Conservation (phyloP, 768 basidiomycete genomes). For the Boletus rufocinnamomeus region DNA sequence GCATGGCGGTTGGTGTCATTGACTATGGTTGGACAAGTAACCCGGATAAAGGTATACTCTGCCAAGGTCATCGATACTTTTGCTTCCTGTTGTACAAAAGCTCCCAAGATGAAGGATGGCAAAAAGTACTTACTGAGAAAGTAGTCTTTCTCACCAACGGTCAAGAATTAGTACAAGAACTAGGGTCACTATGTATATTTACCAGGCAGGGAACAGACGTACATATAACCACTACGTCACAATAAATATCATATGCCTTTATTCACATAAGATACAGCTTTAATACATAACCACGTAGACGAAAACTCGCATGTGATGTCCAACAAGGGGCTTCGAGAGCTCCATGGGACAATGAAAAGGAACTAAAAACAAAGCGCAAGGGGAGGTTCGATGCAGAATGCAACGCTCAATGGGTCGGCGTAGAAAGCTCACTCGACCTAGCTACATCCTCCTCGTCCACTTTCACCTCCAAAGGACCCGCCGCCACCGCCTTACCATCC, state of each 20-base stretch:
- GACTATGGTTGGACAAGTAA: constrained; percentile 23
- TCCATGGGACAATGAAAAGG: too few species aligned
- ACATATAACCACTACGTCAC: too few species aligned
- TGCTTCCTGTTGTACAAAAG: constrained; percentile 19
- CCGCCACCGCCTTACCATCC: neutral
- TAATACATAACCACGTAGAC: too few species aligned
- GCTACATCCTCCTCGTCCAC: neutral
- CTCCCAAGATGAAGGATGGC: constrained; percentile 4
- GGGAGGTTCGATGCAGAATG: neutral
- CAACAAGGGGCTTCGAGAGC: too few species aligned
- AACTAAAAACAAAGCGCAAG: neutral
- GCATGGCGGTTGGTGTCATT: constrained; percentile 25
- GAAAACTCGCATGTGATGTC: too few species aligned
- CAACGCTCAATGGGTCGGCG: neutral
- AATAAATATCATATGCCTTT: too few species aligned
- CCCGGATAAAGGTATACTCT: constrained; percentile 13
- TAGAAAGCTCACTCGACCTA: neutral
- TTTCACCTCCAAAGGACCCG: neutral
- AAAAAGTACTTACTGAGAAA: constrained; percentile 16
- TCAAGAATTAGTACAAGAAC: constrained; percentile 5
- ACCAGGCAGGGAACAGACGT: neutral
- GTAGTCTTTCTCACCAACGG: constrained; percentile 21
- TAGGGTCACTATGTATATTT: constrained; percentile 8
- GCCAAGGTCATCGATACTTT: constrained; percentile 14
- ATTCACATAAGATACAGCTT: too few species aligned